Percentiles rank a stretch among this genome's conserved stretches.
These are phyloP conservation scores for Striga hermonthica DNA, from an alignment of 305 asterid genomes.

Conservation along the genomic window DNA sequence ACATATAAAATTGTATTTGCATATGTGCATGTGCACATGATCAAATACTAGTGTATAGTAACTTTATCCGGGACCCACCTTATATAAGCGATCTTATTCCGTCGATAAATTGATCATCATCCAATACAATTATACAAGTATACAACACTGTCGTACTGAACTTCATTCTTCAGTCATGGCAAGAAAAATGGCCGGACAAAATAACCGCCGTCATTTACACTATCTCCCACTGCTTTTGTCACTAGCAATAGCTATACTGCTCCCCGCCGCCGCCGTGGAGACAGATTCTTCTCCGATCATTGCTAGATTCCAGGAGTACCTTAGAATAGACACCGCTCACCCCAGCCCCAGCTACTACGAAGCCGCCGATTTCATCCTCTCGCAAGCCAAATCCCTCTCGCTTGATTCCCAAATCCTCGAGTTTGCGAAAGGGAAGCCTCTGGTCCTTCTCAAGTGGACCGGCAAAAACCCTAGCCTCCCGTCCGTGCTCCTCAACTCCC, in stretches of 20 bases:
- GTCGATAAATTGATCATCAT: too few species aligned
- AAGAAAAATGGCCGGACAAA: background rate
- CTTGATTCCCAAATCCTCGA: conserved; percentile 55
- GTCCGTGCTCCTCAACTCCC: conserved; percentile 86
- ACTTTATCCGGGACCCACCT: too few species aligned
- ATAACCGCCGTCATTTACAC: background rate
- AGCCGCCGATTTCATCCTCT: conserved; percentile 62
- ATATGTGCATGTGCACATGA: too few species aligned
- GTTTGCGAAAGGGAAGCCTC: conserved; percentile 65
- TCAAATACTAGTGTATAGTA: too few species aligned
- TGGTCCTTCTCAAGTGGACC: conserved; percentile 73
- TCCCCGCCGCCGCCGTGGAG: conserved; percentile 27
- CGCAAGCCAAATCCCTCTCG: conserved; percentile 65
- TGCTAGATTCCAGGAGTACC: conserved; percentile 83
- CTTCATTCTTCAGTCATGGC: background rate
- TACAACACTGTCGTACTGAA: too few species aligned
- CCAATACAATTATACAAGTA: too few species aligned
- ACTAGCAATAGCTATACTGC: conserved; percentile 28
- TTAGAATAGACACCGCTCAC: conserved; percentile 78
- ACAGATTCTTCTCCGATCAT: conserved; percentile 43
- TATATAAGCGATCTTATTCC: too few species aligned
- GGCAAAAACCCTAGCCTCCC: conserved; percentile 69
- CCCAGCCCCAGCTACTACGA: conserved; percentile 74
- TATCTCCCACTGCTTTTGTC: conserved; percentile 22
- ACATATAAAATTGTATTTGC: too few species aligned